Evolutionary conservation across 2,329 filamentous ascomycete genomes (phyloP).

Genomic region (Clonostachys chloroleuca): DNA sequence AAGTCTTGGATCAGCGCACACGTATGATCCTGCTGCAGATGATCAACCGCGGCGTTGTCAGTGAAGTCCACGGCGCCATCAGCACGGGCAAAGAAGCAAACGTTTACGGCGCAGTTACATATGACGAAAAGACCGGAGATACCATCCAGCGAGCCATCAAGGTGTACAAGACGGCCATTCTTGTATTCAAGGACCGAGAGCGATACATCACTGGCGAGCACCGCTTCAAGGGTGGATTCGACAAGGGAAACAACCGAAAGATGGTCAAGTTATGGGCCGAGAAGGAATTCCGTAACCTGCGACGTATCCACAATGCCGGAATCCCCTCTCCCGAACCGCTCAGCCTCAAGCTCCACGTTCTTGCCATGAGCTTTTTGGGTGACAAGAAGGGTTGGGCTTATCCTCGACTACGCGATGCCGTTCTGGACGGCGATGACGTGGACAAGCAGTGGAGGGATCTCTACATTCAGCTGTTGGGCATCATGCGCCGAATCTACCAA

Average conservation of each 20-base stretch:
- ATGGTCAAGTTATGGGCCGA: conserved; percentile 99
- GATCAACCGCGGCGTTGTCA: conserved; percentile 86
- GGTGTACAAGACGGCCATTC: conserved; percentile 96
- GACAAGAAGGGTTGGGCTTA: conserved; percentile 84
- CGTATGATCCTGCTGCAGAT: conserved; percentile 95
- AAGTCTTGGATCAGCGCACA: conserved; percentile 89
- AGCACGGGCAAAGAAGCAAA: conserved; percentile 98
- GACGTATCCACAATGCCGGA: conserved; percentile 75
- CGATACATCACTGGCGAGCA: conserved; percentile 94
- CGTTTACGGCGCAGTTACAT: conserved; percentile 83
- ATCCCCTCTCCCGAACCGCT: conserved; percentile 91
- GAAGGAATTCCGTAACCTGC: conserved; percentile 94
- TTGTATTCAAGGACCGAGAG: conserved; percentile 97
- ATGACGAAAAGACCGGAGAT: conserved; percentile 46
- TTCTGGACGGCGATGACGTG: conserved; percentile 62
- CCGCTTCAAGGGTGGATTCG: conserved; percentile 84
- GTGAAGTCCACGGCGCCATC: conserved; percentile 89
- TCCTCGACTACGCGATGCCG: conserved; percentile 83
- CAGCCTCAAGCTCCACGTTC: conserved; percentile 84
- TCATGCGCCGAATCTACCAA: conserved; percentile 94
- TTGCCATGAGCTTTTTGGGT: conserved; percentile 92
- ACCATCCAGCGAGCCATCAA: conserved; percentile 84
- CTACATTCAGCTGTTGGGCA: conserved; percentile 78
- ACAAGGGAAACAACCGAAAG: conserved; percentile 89
- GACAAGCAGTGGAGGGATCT: conserved; percentile 71